Base-by-base conservation (phyloP, 306 rosid species). In the Vigna reflexopilosa region DNA sequence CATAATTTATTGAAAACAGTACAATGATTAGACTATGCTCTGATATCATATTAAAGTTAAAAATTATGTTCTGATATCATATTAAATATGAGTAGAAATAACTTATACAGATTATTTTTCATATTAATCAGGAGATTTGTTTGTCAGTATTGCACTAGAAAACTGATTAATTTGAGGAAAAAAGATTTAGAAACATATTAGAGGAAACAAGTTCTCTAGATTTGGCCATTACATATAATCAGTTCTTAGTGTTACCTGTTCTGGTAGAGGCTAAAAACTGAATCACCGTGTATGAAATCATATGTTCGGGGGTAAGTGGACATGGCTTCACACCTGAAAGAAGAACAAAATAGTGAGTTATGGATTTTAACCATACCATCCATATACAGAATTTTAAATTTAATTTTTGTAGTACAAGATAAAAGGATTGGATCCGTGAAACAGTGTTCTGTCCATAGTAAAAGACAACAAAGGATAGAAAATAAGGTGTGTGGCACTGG, bases 221-320 rank as follows among this genome's bases (percentile, higher is more conserved):
- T 65, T 77, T 24, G 56, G 30, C 14, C 54, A 77, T n/a, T 26
- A 42, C 7, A 70, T 48, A 5, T 30, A 57, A 78, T 22, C 49
- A 64, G 62, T 49, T 45, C 24, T 19, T 24, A 59, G 63, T 82
- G 22, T 79, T 83, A 92, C 97, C 97, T 95, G 93, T 72, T 83
- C 50, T 88, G 81, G 77, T 87, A 92, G 79, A 92, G 93, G 82
- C 83, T 88, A 58, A 94, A 90, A 75, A 94, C 73, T 24, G 94
- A 88, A 81, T 91, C 96, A 16, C 94, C 96, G 67, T 95, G 99
- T 66, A 95, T 88, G 86, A 95, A 95, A 85, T 95, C 99, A 42
- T 95, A 91, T 14, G 98, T 89, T 85, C 96, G 77, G 16, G 99
- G 97, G 62, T 93, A 95, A n/a, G 97, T 93, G 24, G 99, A 93